Percentiles rank a stretch among this genome's conserved stretches.
phyloP scores from a whole-genome alignment of 257 asterid genomes.

The Solanum chilense region DNA sequence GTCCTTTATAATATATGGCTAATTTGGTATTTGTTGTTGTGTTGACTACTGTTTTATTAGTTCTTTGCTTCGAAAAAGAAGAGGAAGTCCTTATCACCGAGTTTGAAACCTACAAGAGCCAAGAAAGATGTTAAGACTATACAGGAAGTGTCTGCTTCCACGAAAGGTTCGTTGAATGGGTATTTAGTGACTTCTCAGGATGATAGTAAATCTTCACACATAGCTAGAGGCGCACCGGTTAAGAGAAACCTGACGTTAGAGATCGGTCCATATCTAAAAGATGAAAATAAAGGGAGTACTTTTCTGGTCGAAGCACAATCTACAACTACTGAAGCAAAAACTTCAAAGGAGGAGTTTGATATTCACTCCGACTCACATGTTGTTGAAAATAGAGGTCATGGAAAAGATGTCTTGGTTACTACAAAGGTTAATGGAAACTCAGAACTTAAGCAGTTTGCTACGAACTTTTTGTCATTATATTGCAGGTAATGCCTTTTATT shows the following conservation, averaged over 20 bases:
- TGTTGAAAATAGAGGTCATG: constrained; percentile 12
- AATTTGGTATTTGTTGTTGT: not conserved
- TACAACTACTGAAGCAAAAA: constrained; percentile 10
- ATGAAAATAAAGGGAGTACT: constrained; percentile 16
- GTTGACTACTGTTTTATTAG: constrained; percentile 24
- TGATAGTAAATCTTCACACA: constrained; percentile 17
- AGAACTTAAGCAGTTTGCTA: constrained; percentile 48
- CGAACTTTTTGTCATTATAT: constrained; percentile 56
- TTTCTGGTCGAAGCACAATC: constrained; percentile 4
- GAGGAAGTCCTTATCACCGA: constrained; percentile 71
- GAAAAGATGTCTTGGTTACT: constrained; percentile 13
- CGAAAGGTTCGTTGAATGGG: constrained; percentile 50
- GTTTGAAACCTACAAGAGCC: constrained; percentile 34
- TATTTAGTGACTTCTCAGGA: constrained; percentile 46
- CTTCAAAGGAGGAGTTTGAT: constrained; percentile 12
- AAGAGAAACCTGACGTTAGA: constrained; percentile 61
- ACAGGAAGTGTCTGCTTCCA: constrained; percentile 53
- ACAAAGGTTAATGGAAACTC: constrained; percentile 16
- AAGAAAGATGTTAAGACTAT: constrained; percentile 44
- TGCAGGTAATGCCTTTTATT: constrained; percentile 45
- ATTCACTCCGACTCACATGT: constrained; percentile 5
- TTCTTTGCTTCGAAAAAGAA: constrained; percentile 76
- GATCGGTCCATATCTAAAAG: constrained; percentile 17
- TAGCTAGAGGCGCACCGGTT: constrained; percentile 14
- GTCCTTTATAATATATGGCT: not conserved